phyloP scores from a whole-genome alignment of 139 green algal species.

The Chlorella sp. region DNA sequence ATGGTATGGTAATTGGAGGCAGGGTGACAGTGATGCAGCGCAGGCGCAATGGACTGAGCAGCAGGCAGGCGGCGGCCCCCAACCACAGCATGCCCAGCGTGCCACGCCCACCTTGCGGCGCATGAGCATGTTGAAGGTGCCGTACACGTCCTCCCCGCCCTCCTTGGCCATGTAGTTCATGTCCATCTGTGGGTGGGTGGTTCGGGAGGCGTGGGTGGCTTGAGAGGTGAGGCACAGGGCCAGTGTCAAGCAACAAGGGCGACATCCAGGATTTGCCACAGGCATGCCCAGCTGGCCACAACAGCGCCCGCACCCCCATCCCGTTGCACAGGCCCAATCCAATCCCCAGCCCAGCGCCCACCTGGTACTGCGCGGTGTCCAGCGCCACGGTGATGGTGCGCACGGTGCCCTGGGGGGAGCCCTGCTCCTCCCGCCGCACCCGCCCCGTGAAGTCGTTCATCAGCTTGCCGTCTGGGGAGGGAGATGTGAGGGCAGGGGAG shows the following conservation, averaged over 20 bases:
- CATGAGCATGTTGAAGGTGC: constrained; percentile 92
- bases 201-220: no score
- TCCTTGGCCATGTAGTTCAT: constrained; percentile 59
- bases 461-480: constrained; percentile 66
- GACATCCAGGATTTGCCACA: no score
- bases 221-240: no score
- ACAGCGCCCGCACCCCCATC: no score
- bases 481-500: background rate
- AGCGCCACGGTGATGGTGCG: constrained; percentile 88
- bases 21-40: no score
- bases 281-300: no score
- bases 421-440: constrained; percentile 66
- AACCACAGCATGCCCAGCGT: background rate
- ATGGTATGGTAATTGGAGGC: no score
- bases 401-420: constrained; percentile 64
- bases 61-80: background rate
- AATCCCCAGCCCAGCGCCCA: constrained; percentile 70
- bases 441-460: constrained; percentile 97
- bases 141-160: constrained; percentile 80
- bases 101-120: constrained; percentile 72
- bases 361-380: constrained; percentile 96
- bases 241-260: no score
- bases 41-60: background rate
- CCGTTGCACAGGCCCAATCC: no score
- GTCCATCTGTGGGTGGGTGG: no score